phyloP scores from a whole-genome alignment of 176 grass and related monocot genomes.

The Carex cristatella region DNA sequence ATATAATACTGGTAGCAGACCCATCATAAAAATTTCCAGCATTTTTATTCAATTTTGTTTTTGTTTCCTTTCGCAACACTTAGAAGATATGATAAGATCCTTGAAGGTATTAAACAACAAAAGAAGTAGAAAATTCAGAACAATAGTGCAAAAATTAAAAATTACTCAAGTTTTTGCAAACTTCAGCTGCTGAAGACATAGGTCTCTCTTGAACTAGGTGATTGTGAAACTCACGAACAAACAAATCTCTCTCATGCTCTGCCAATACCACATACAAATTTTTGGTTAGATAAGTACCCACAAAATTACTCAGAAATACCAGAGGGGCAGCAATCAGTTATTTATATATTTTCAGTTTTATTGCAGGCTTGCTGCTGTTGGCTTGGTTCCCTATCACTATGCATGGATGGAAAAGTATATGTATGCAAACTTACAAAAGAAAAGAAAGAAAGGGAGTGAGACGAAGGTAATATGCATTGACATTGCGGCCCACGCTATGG shows the following conservation, averaged over 20 bases:
- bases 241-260: slow-evolving; percentile 99
- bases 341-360: not conserved
- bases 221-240: slow-evolving; percentile 75
- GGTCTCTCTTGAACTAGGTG: slow-evolving; percentile 44
- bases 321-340: not conserved
- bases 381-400: not conserved
- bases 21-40: not conserved
- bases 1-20: not conserved
- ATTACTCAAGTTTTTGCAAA: slow-evolving; percentile 83
- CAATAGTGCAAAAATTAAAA: not conserved
- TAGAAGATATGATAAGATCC: not conserved
- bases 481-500: too few relatives aligned
- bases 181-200: slow-evolving; percentile 36
- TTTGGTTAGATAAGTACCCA: slow-evolving; percentile 1
- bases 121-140: slow-evolving; percentile 4
- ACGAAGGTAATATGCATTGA: too few relatives aligned
- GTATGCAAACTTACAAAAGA: not conserved
- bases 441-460: not conserved
- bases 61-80: not conserved
- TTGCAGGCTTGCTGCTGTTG: not conserved
- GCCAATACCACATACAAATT: slow-evolving; percentile 22
- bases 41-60: not conserved
- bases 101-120: slow-evolving; percentile 20
- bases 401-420: not conserved
- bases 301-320: not conserved